phyloP scores from a whole-genome alignment of 345 rosid species.

The Aquilaria malaccensis region DNA sequence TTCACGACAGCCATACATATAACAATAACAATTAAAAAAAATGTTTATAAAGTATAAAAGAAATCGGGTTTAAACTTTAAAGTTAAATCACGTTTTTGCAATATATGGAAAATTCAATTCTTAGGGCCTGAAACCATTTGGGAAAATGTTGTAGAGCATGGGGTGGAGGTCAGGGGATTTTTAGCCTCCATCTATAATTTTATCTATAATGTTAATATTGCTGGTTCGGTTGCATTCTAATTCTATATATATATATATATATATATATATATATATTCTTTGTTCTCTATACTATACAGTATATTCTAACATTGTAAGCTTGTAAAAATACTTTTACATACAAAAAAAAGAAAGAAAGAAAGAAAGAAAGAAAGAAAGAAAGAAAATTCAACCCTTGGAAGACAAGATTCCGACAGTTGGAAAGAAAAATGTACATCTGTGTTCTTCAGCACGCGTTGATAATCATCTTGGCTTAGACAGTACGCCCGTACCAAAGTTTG shows the following conservation, averaged over 20 bases:
- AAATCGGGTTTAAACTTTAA: too few relatives aligned
- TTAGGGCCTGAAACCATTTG: too few relatives aligned
- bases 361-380: not conserved
- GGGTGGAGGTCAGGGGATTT: too few relatives aligned
- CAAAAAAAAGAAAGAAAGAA: not conserved
- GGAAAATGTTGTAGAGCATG: too few relatives aligned
- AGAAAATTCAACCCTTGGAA: slow-evolving; percentile 7
- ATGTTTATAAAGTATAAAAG: too few relatives aligned
- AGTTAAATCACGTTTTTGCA: too few relatives aligned
- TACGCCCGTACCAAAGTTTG: not conserved
- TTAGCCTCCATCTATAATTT: not conserved
- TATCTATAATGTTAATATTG: not conserved
- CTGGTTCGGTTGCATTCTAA: not conserved
- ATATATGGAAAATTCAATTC: too few relatives aligned
- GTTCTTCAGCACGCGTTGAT: too few relatives aligned
- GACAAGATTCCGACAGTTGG: not conserved
- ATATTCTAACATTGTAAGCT: not conserved
- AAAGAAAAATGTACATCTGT: slow-evolving; percentile 1
- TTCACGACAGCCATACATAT: too few relatives aligned
- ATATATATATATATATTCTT: too few relatives aligned
- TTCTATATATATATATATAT: not conserved
- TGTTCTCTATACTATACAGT: not conserved
- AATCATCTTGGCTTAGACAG: not conserved
- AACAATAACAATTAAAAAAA: too few relatives aligned
- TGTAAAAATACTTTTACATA: not conserved